Evolutionary conservation across 1,139 yeast species (phyloP).

Genomic region (Yamadazyma triangularis): DNA sequence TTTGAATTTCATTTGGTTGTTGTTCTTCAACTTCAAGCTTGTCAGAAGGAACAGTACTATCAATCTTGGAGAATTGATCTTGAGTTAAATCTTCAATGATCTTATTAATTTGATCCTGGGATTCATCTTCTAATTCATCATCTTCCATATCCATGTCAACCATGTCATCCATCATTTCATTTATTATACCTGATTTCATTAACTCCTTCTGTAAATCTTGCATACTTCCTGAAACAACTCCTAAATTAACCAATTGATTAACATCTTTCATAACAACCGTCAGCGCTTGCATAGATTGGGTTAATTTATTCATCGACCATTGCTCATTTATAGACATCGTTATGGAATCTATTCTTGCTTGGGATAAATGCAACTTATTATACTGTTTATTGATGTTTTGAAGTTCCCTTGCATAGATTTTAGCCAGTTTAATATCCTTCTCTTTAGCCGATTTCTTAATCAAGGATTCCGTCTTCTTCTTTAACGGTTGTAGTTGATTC

Average conservation of each 20-base stretch:
- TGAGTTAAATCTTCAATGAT: constrained; percentile 42
- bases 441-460: constrained; percentile 76
- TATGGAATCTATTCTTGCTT: constrained; percentile 82
- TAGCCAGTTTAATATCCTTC: constrained; percentile 71
- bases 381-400: constrained; percentile 72
- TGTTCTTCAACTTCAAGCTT: constrained; percentile 26
- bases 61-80: constrained; percentile 40
- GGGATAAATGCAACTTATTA: constrained; percentile 69
- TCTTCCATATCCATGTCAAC: constrained; percentile 65
- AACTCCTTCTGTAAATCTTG: constrained; percentile 83
- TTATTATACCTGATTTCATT: constrained; percentile 87
- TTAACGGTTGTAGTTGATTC: constrained; percentile 61
- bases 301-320: constrained; percentile 78
- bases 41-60: constrained; percentile 39
- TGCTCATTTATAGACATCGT: constrained; percentile 90
- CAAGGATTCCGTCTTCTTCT: constrained; percentile 69
- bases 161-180: constrained; percentile 93
- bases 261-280: constrained; percentile 88
- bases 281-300: constrained; percentile 75
- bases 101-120: constrained; percentile 63
- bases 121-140: constrained; percentile 63
- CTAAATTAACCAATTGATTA: constrained; percentile 70
- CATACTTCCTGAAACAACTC: constrained; percentile 81
- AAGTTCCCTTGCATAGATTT: constrained; percentile 77
- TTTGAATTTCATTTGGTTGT: constrained; percentile 7